These are phyloP conservation scores for Claviceps humidiphila DNA, from an alignment of 2,329 filamentous ascomycete genomes.

Conservation along the genomic window DNA sequence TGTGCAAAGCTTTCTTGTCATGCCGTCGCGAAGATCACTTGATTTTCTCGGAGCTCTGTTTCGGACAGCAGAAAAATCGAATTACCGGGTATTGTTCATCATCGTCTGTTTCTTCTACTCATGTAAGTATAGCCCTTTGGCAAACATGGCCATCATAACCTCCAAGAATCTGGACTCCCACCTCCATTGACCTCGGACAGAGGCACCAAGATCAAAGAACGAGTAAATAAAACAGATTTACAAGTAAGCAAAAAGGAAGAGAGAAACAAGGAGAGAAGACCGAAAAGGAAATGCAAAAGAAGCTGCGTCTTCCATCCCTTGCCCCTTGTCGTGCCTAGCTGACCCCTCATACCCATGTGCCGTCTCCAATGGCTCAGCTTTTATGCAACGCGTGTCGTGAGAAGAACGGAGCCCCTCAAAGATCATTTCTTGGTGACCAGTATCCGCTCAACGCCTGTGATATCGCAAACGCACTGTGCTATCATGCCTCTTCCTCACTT, in stretches of 20 bases:
- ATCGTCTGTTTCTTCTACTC: neutral
- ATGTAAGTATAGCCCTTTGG: neutral
- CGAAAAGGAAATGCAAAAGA: neutral
- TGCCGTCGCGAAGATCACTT: no score
- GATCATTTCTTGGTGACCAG: neutral
- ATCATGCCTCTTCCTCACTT: neutral
- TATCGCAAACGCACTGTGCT: slow-evolving; percentile 3
- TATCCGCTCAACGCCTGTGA: slow-evolving; percentile 8
- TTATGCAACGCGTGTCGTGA: slow-evolving; percentile 8
- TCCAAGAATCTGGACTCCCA: neutral
- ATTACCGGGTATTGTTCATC: neutral
- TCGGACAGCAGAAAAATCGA: no score
- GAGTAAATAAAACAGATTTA: neutral
- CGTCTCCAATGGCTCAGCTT: slow-evolving; percentile 1
- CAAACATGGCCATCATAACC: neutral
- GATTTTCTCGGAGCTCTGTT: no score
- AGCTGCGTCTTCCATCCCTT: neutral
- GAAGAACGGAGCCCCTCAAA: neutral
- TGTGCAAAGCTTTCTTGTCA: no score
- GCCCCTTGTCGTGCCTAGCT: neutral
- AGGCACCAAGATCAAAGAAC: neutral
- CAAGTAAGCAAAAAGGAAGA: neutral
- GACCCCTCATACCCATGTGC: neutral
- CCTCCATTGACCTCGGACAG: neutral
- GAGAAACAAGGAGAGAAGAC: neutral